phyloP scores from a whole-genome alignment of 1,284 basidiomycete genomes.

The Irpex sp. region DNA sequence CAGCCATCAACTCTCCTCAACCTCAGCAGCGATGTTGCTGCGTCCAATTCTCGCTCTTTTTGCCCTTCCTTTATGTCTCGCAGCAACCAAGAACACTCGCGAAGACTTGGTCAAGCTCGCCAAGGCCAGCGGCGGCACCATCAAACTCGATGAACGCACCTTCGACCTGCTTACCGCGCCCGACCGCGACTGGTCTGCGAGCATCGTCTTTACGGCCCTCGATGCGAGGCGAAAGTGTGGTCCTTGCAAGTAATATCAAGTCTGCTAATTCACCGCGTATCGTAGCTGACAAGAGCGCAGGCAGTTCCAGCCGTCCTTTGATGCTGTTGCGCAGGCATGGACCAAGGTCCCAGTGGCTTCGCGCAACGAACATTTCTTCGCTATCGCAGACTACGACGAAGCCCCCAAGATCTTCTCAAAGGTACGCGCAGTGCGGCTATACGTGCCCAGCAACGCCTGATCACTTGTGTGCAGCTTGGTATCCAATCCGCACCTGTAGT shows the following conservation, averaged over 20 bases:
- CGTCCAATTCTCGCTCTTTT: constrained; percentile 41
- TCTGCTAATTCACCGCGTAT: background rate
- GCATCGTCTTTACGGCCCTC: constrained; percentile 84
- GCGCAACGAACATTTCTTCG: constrained; percentile 85
- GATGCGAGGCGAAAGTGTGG: constrained; percentile 71
- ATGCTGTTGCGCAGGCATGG: constrained; percentile 81
- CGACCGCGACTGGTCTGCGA: constrained; percentile 80
- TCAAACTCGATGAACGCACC: constrained; percentile 70
- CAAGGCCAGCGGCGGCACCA: constrained; percentile 68
- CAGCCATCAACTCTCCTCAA: background rate
- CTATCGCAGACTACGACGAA: constrained; percentile 83
- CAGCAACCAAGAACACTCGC: constrained; percentile 34
- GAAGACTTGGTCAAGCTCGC: constrained; percentile 65
- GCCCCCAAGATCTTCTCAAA: constrained; percentile 75
- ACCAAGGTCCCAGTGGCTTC: constrained; percentile 51
- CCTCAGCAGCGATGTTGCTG: constrained; percentile 34
- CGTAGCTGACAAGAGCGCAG: constrained; percentile 35
- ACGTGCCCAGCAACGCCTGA: background rate
- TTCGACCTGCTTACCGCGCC: constrained; percentile 76
- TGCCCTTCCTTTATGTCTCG: constrained; percentile 40
- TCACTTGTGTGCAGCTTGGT: constrained; percentile 50
- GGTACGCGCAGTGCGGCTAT: constrained; percentile 38
- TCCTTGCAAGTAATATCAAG: constrained; percentile 65
- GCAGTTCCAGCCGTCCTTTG: constrained; percentile 82
- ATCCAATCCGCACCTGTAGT: constrained; percentile 79